A percentile compares a stretch with the other conserved stretches of the same genome.
Evolutionary conservation across 2,329 filamentous ascomycete species (phyloP).

Genomic region (Hymenoscyphus fructigenus): DNA sequence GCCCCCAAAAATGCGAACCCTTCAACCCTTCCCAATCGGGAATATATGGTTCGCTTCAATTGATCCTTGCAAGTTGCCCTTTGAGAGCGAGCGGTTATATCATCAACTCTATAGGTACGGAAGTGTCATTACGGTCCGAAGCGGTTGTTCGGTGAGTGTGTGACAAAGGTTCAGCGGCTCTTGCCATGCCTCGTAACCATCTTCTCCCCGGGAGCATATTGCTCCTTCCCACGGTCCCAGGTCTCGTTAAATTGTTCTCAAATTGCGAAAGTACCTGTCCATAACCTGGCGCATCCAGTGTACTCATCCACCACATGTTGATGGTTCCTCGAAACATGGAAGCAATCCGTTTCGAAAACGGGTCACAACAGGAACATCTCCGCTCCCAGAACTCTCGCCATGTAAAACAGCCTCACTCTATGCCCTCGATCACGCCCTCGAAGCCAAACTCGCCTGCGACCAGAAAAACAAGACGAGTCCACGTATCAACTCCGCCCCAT

Average conservation of each 20-base stretch:
- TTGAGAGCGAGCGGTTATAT: neutral
- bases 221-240: neutral
- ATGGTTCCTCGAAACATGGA: neutral
- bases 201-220: neutral
- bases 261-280: neutral
- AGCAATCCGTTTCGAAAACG: neutral
- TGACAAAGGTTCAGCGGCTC: neutral
- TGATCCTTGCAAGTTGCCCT: neutral
- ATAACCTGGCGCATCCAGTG: neutral
- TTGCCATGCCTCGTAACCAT: neutral
- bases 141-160: neutral
- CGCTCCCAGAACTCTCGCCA: neutral
- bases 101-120: neutral
- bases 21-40: neutral
- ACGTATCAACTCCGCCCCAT: neutral
- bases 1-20: neutral
- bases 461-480: neutral
- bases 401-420: constrained; percentile 2
- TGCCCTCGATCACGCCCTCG: neutral
- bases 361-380: neutral
- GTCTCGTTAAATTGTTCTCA: neutral
- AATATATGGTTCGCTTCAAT: neutral
- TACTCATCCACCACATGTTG: neutral
- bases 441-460: neutral
- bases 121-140: neutral